Conservation (phyloP, 2,329 filamentous ascomycete genomes). For the Diaporthe humulicola region DNA sequence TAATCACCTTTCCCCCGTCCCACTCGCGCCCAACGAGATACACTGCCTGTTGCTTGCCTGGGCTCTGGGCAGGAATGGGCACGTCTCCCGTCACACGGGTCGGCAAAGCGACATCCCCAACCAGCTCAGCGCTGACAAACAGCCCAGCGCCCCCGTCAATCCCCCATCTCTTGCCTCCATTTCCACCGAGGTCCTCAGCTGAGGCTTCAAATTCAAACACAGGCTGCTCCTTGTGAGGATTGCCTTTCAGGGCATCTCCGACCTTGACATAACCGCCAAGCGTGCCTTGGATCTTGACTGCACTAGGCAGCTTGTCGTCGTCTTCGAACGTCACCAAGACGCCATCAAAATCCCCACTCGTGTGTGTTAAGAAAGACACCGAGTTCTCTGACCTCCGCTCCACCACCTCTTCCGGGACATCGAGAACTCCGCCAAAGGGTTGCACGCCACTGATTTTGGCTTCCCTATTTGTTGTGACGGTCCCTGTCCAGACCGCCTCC, state of each 20-base stretch:
- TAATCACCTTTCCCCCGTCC: conserved; percentile 44
- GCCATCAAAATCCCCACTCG: conserved; percentile 49
- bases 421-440: conserved; percentile 45
- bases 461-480: conserved; percentile 42
- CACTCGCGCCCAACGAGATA: conserved; percentile 44
- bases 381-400: conserved; percentile 36
- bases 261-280: conserved; percentile 50
- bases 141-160: conserved; percentile 47
- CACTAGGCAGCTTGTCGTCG: conserved; percentile 19
- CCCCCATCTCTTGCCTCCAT: conserved; percentile 40
- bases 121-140: conserved; percentile 43
- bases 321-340: conserved; percentile 41
- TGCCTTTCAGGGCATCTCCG: conserved; percentile 45
- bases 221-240: conserved; percentile 48
- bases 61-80: neutral
- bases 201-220: conserved; percentile 40
- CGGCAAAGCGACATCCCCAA: conserved; percentile 43
- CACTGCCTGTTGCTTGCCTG: conserved; percentile 34
- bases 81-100: conserved; percentile 42
- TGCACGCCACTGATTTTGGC: conserved; percentile 40
- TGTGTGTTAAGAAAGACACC: conserved; percentile 45
- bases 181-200: conserved; percentile 32
- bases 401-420: conserved; percentile 44
- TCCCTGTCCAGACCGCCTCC: conserved; percentile 50
- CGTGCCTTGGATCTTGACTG: conserved; percentile 43